Percentiles rank a stretch among this genome's conserved stretches.
Evolutionary conservation across 345 rosid genomes (phyloP).

Genomic region (Bruguiera parviflora): DNA sequence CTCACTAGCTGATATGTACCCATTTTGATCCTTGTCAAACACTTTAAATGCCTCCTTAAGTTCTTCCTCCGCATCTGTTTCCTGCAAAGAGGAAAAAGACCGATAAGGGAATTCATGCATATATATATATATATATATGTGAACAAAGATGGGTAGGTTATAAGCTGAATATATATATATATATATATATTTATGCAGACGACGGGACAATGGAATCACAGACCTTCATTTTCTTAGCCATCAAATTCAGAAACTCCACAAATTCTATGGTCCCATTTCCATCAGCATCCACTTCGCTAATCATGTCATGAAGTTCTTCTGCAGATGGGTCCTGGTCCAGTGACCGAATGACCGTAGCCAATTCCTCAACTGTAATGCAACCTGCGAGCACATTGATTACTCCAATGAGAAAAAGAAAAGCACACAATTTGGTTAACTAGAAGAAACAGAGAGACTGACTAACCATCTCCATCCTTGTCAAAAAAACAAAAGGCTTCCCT

Average conservation of each 20-base stretch:
- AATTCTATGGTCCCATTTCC: slow-evolving; percentile 74
- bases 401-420: neutral
- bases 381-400: slow-evolving; percentile 25
- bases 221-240: slow-evolving; percentile 77
- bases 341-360: slow-evolving; percentile 71
- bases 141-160: no score
- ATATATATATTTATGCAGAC: neutral
- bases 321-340: slow-evolving; percentile 71
- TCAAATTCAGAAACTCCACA: slow-evolving; percentile 60
- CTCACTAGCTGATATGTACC: slow-evolving; percentile 79
- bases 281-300: slow-evolving; percentile 62
- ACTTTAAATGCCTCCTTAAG: slow-evolving; percentile 86
- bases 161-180: no score
- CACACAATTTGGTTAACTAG: neutral
- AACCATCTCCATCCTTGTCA: slow-evolving; percentile 79
- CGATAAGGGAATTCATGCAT: neutral
- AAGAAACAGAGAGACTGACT: neutral
- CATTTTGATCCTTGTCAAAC: slow-evolving; percentile 86
- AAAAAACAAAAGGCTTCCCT: slow-evolving; percentile 72
- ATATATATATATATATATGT: no score
- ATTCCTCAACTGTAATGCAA: slow-evolving; percentile 72
- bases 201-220: neutral
- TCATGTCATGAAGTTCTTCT: slow-evolving; percentile 74
- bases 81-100: slow-evolving; percentile 31
- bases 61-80: slow-evolving; percentile 74